phyloP scores from a whole-genome alignment of 169 alveolate species.

The Cryptosporidium parvum region DNA sequence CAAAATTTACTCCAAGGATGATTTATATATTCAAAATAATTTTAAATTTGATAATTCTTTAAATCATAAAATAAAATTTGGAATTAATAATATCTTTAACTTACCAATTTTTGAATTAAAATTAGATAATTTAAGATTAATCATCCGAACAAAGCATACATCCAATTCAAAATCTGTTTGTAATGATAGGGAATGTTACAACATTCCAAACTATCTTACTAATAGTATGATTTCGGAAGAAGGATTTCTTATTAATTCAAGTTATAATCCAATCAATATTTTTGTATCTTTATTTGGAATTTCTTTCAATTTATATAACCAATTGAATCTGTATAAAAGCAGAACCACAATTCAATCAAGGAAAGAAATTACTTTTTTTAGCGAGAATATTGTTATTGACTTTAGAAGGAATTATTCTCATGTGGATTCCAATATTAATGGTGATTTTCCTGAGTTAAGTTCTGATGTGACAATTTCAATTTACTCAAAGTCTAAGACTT shows the following conservation, averaged over 20 bases:
- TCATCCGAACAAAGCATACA: constrained; percentile 27
- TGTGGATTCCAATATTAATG: neutral
- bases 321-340: neutral
- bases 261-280: constrained; percentile 22
- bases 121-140: constrained; percentile 12
- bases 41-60: neutral
- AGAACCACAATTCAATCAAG: neutral
- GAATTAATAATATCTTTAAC: neutral
- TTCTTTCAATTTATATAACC: constrained; percentile 16
- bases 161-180: constrained; percentile 18
- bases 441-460: neutral
- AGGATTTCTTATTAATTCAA: constrained; percentile 2
- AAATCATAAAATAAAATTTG: neutral
- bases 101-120: constrained; percentile 8
- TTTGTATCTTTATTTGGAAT: constrained; percentile 2
- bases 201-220: constrained; percentile 24
- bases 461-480: neutral
- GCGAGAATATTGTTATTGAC: neutral
- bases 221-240: neutral
- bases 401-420: constrained; percentile 24
- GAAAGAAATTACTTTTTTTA: neutral
- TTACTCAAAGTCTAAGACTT: constrained; percentile 13
- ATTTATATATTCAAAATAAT: neutral
- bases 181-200: constrained; percentile 34
- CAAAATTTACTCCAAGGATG: constrained; percentile 20